Evolutionary conservation across 257 asterid species (phyloP).

Genomic region (Solanum chiquidenum): DNA sequence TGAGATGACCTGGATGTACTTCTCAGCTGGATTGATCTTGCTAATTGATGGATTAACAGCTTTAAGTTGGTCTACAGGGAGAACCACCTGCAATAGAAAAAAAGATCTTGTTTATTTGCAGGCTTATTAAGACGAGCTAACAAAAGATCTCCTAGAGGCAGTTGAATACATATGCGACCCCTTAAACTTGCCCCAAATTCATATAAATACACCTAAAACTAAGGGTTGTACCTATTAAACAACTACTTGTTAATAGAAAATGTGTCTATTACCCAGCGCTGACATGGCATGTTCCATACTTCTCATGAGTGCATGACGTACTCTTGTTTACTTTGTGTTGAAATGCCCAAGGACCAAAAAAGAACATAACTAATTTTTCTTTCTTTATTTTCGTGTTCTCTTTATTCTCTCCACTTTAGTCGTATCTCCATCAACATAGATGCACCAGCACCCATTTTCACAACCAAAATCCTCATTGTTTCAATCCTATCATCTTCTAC

Average conservation of each 20-base stretch:
- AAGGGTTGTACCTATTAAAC: neutral
- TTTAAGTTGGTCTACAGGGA: constrained; percentile 65
- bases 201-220: neutral
- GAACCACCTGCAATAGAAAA: constrained; percentile 42
- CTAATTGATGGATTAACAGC: constrained; percentile 67
- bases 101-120: neutral
- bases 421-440: neutral
- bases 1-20: constrained; percentile 77
- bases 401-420: neutral
- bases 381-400: neutral
- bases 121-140: neutral
- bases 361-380: neutral
- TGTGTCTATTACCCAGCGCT: neutral
- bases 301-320: neutral
- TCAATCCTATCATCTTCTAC: neutral
- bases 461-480: neutral
- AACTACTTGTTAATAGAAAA: neutral
- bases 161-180: neutral
- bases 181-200: neutral
- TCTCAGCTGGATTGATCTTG: constrained; percentile 62
- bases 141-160: neutral
- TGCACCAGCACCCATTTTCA: neutral
- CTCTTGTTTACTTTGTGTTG: neutral
- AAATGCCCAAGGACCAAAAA: neutral
- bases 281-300: neutral